A percentile compares a stretch with the other conserved stretches of the same genome.
phyloP scores from a whole-genome alignment of 495 filamentous ascomycete species.

The Daldinia bambusicola region DNA sequence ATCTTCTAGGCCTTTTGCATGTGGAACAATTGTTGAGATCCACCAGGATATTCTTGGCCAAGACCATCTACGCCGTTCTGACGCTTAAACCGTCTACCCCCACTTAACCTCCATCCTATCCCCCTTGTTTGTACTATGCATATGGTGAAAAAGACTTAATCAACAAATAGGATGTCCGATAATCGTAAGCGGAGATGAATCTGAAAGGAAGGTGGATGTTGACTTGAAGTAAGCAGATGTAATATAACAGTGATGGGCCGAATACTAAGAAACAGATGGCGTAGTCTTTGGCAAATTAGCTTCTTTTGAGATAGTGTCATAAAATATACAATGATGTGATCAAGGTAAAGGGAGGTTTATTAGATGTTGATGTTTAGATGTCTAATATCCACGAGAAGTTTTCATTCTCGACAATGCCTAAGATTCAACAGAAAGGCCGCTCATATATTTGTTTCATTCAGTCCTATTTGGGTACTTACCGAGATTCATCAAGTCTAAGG shows the following conservation, averaged over 20 bases:
- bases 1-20: constrained; percentile 10
- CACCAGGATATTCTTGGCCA: constrained; percentile 26
- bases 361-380: neutral
- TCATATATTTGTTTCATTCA: too few relatives aligned
- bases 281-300: constrained; percentile 1
- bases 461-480: too few relatives aligned
- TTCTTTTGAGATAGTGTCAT: constrained; percentile 16
- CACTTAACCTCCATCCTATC: constrained; percentile 14
- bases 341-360: neutral
- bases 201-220: constrained; percentile 29
- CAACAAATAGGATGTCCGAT: constrained; percentile 30
- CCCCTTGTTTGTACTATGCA: constrained; percentile 20
- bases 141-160: constrained; percentile 5
- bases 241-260: constrained; percentile 27
- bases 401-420: neutral
- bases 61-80: constrained; percentile 24
- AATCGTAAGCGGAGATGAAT: constrained; percentile 37
- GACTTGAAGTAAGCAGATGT: constrained; percentile 10
- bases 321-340: neutral
- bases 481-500: too few relatives aligned
- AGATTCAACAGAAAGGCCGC: neutral
- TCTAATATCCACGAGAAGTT: neutral
- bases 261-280: constrained; percentile 10
- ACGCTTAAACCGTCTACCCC: constrained; percentile 17
- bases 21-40: constrained; percentile 32